phyloP scores from a whole-genome alignment of 2,329 filamentous ascomycete species.

The Paraconiothyrium sp. region DNA sequence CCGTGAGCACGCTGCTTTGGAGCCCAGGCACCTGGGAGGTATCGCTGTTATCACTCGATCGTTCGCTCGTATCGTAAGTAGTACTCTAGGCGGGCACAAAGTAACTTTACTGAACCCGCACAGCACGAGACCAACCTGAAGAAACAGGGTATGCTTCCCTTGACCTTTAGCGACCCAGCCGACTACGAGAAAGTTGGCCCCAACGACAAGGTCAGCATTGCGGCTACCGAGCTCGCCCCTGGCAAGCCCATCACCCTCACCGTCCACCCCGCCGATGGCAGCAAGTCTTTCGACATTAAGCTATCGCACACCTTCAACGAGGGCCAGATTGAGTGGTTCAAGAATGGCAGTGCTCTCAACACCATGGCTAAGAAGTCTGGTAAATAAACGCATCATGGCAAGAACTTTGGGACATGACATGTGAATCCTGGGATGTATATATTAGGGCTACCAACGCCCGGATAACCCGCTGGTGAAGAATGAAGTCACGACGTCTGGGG shows the following conservation, averaged over 20 bases:
- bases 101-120: conserved; percentile 20
- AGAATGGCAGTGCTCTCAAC: conserved; percentile 96
- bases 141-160: conserved; percentile 99
- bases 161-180: conserved; percentile 92
- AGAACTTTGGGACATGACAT: conserved; percentile 18
- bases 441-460: conserved; percentile 33
- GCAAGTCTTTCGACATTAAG: conserved; percentile 77
- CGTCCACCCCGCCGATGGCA: conserved; percentile 89
- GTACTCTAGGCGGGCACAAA: not conserved
- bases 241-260: conserved; percentile 92
- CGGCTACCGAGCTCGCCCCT: conserved; percentile 87
- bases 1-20: conserved; percentile 96
- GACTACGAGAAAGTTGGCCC: conserved; percentile 98
- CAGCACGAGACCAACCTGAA: conserved; percentile 99
- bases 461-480: conserved; percentile 27
- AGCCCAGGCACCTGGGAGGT: conserved; percentile 96
- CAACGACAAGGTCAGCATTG: conserved; percentile 89
- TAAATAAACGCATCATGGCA: conserved; percentile 28
- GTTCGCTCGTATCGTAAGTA: conserved; percentile 87
- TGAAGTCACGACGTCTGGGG: conserved; percentile 27
- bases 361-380: conserved; percentile 85
- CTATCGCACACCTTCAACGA: conserved; percentile 98
- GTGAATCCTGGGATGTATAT: conserved; percentile 47
- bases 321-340: conserved; percentile 98
- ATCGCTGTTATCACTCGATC: conserved; percentile 94